Conservation (phyloP, 2,329 filamentous ascomycete genomes). For the Dactylellina cionopaga region DNA sequence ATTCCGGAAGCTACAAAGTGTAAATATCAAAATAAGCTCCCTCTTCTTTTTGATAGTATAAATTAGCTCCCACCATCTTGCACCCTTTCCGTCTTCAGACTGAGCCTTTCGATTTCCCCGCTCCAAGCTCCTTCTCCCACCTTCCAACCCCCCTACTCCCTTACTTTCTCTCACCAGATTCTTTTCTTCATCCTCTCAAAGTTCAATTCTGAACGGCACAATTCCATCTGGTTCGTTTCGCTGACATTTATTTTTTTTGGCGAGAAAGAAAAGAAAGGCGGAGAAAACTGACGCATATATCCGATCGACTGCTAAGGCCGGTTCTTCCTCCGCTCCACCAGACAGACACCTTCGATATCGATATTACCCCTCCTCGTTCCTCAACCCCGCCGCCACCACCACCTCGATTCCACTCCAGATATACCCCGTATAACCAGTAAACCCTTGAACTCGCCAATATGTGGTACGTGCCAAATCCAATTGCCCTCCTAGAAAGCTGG, state of each 20-base stretch:
- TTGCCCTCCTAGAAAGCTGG: constrained; percentile 2
- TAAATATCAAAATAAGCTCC: constrained; percentile 28
- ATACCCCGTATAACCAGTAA: background rate
- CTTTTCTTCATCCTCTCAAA: background rate
- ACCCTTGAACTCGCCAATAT: constrained; percentile 17
- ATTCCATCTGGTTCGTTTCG: too few species aligned
- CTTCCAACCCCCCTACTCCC: background rate
- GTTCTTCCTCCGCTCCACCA: background rate
- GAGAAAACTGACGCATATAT: constrained; percentile 3
- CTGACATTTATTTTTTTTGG: too few species aligned
- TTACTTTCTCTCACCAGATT: background rate
- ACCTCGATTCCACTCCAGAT: constrained; percentile 4
- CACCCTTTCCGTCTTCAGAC: too few species aligned
- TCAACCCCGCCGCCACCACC: background rate
- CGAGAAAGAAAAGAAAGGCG: background rate
- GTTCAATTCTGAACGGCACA: too few species aligned
- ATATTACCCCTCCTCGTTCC: background rate
- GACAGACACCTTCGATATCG: too few species aligned
- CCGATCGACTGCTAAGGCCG: background rate
- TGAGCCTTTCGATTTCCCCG: too few species aligned
- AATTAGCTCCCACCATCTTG: constrained; percentile 37
- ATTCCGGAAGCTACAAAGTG: background rate
- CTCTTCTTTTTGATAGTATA: constrained; percentile 9
- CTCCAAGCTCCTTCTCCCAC: too few species aligned
- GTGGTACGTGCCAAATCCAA: constrained; percentile 41